phyloP scores from a whole-genome alignment of 2,329 filamentous ascomycete species.

The Monosporascus sp. region DNA sequence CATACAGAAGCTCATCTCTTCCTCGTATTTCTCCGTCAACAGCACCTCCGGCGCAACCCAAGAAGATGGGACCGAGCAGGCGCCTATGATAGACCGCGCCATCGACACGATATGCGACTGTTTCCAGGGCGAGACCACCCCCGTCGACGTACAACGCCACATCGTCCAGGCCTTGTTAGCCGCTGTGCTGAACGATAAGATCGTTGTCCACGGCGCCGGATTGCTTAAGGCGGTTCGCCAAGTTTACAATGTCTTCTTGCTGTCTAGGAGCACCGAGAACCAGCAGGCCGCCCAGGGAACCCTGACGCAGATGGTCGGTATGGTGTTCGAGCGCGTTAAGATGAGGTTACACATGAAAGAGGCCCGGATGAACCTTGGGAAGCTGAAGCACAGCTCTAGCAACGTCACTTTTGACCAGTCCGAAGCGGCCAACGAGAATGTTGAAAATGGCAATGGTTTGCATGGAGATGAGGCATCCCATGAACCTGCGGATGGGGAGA shows the following conservation, averaged over 20 bases:
- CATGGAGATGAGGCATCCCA: slow-evolving; percentile 35
- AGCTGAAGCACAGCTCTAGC: slow-evolving; percentile 48
- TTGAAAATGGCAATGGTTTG: slow-evolving; percentile 17
- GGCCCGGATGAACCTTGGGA: slow-evolving; percentile 55
- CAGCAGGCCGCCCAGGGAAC: slow-evolving; percentile 97
- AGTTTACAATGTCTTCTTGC: slow-evolving; percentile 97
- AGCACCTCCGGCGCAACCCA: slow-evolving; percentile 39
- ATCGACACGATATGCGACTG: slow-evolving; percentile 99
- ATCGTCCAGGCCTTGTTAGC: slow-evolving; percentile 96
- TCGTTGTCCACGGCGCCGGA: slow-evolving; percentile 94
- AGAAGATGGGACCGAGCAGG: slow-evolving; percentile 40
- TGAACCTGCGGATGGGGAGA: slow-evolving; percentile 18
- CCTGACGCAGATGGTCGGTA: slow-evolving; percentile 96
- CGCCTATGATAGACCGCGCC: slow-evolving; percentile 89
- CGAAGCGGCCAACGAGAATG: slow-evolving; percentile 30
- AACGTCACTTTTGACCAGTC: slow-evolving; percentile 46
- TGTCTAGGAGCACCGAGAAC: slow-evolving; percentile 89
- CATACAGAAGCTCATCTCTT: slow-evolving; percentile 98
- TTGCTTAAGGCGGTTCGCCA: slow-evolving; percentile 94
- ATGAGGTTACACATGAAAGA: slow-evolving; percentile 83
- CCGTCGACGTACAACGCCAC: slow-evolving; percentile 88
- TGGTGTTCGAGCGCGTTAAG: slow-evolving; percentile 94
- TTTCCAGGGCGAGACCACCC: slow-evolving; percentile 93
- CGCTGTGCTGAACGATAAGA: slow-evolving; percentile 96
- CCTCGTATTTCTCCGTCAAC: slow-evolving; percentile 89